phyloP scores from a whole-genome alignment of 345 rosid species.

The Corymbia maculata region DNA sequence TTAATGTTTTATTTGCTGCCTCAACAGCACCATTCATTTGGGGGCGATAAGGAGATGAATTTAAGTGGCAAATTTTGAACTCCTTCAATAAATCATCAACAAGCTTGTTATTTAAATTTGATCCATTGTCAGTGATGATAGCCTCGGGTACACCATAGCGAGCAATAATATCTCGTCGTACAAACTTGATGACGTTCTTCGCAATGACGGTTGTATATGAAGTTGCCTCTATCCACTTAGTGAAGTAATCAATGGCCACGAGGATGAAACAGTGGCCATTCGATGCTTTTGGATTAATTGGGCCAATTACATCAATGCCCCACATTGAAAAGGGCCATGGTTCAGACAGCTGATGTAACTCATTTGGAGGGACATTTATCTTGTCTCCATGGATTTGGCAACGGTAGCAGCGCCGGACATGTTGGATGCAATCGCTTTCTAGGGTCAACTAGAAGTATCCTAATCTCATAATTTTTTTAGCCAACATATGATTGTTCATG shows the following conservation, averaged over 20 bases:
- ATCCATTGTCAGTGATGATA: too few relatives aligned
- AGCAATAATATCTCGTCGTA: background rate
- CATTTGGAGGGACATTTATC: background rate
- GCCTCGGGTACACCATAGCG: too few relatives aligned
- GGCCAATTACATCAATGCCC: background rate
- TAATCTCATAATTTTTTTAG: background rate
- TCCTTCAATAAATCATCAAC: too few relatives aligned
- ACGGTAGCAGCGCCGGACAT: background rate
- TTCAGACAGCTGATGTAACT: background rate
- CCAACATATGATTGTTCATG: background rate
- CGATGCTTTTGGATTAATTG: background rate
- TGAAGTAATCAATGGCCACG: background rate
- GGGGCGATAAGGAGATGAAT: too few relatives aligned
- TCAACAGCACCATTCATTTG: background rate
- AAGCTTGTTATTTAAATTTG: too few relatives aligned
- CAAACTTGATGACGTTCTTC: background rate
- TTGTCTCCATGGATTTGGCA: background rate
- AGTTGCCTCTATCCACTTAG: background rate
- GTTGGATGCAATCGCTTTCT: background rate
- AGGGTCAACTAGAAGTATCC: background rate
- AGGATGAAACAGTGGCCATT: background rate
- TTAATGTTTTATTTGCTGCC: background rate
- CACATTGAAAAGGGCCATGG: conserved; percentile 6
- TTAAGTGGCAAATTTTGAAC: too few relatives aligned
- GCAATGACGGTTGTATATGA: background rate